phyloP scores from a whole-genome alignment of 2,329 filamentous ascomycete genomes.

The Zasmidium citrigriseum region DNA sequence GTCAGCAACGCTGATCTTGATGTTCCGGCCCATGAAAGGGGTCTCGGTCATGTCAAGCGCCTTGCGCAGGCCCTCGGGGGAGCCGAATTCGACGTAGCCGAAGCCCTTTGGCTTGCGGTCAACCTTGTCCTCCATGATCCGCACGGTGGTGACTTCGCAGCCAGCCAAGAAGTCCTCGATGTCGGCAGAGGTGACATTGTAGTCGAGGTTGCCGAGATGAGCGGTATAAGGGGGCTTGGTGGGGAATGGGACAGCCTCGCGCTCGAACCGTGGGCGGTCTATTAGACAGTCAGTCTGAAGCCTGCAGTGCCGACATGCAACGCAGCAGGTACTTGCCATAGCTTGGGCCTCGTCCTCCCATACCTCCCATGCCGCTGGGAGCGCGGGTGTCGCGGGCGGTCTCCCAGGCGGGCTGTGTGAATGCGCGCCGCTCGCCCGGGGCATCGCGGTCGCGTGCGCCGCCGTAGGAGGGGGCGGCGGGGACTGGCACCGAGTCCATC shows the following conservation, averaged over 20 bases:
- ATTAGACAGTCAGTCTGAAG: conserved; percentile 21
- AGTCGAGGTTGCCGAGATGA: conserved; percentile 94
- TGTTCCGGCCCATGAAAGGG: conserved; percentile 82
- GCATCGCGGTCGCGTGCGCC: conserved; percentile 30
- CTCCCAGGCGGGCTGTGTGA: conserved; percentile 41
- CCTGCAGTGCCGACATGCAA: conserved; percentile 1
- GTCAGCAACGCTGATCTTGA: conserved; percentile 94
- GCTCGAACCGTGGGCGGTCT: conserved; percentile 45
- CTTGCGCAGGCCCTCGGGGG: conserved; percentile 85
- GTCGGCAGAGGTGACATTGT: conserved; percentile 82
- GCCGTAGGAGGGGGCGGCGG: conserved; percentile 30
- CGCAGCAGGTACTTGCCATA: conserved; percentile 28
- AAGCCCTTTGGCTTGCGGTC: conserved; percentile 95
- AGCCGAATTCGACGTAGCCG: conserved; percentile 92
- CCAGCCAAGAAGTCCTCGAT: conserved; percentile 82
- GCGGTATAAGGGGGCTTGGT: conserved; percentile 93
- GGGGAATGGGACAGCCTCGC: conserved; percentile 82
- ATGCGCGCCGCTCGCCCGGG: conserved; percentile 48
- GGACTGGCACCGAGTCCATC: conserved; percentile 65
- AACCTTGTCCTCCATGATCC: conserved; percentile 95
- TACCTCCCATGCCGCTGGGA: conserved; percentile 22
- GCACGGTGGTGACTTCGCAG: conserved; percentile 85
- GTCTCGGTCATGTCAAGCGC: conserved; percentile 80
- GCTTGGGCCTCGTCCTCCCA: conserved; percentile 31
- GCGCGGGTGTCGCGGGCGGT: conserved; percentile 19